Evolutionary conservation across 1,139 yeast genomes (phyloP), one percentile per base, ranked within the genome.

Genomic region (Hanseniaspora uvarum): DNA sequence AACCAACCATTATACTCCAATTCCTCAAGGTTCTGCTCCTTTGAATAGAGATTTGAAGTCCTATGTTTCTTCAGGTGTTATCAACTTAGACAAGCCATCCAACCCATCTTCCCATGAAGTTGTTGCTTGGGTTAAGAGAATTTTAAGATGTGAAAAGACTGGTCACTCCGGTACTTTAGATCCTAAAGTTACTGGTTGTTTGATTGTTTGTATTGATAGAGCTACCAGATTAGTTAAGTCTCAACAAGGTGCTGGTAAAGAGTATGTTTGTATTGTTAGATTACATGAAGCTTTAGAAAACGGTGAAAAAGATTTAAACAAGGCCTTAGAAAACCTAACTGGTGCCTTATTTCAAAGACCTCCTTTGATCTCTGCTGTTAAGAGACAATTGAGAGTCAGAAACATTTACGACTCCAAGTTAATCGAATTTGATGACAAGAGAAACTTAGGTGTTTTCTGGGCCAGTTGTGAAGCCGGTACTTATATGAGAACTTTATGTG

Each of bases 381-480:
- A 92, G 78, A 86, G 98, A 77, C 98, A 92, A 75, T 78, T 92
- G 70, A 88, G 98, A 78, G 96, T 92, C 59, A 83, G 98, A 74
- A 92, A 97, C 59, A 89, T 92, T 68, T 92, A 92, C 72, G 98
- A 92, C 69, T 86, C 96, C 59, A 88, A 92, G 62, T 77, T 92
- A 69, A 81, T 89, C 64, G 98, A 92, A 73, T 92, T 92, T 66
- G 98, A 92, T 72, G 86, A 88, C 73, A 89, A 92, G 73, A 84
- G 97, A 72, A 94, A 94, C 64, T 78, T 92, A 61, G 95, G 95
- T 74, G 97, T 92, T 39, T 92, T 92, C 77, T 92, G 98, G 98
- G 97, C 97, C 58, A 85, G 95, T 47, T 92, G 98, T 79, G 98
- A 92, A 77, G 98, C 98, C 58, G 98, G 98, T 72, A 92, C 98